A percentile compares a stretch with the other conserved stretches of the same genome.
Evolutionary conservation across 2,329 filamentous ascomycete genomes (phyloP).

Genomic region (Neophaeococcomyces mojaviensis): DNA sequence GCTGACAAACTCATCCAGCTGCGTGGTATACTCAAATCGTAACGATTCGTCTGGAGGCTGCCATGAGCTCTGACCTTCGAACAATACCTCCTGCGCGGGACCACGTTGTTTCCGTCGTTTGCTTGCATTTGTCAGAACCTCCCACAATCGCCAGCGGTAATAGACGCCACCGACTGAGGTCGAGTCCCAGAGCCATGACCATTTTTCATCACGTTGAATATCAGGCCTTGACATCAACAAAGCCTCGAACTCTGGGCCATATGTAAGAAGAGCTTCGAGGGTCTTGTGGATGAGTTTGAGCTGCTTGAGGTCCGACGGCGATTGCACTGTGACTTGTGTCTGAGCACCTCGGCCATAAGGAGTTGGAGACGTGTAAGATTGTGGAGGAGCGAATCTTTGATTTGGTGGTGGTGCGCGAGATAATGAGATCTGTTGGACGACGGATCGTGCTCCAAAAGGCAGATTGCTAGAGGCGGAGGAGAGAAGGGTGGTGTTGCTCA

Average conservation of each 20-base stretch:
- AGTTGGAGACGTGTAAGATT: constrained; percentile 53
- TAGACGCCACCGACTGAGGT: constrained; percentile 72
- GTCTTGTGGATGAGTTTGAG: constrained; percentile 81
- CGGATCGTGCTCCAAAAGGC: constrained; percentile 70
- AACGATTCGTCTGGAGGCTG: constrained; percentile 63
- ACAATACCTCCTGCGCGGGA: constrained; percentile 47
- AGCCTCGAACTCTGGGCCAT: constrained; percentile 84
- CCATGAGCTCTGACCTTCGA: constrained; percentile 74
- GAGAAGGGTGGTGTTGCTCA: constrained; percentile 48
- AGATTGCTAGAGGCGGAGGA: constrained; percentile 42
- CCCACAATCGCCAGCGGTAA: constrained; percentile 89
- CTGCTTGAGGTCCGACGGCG: constrained; percentile 69
- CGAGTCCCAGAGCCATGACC: constrained; percentile 90
- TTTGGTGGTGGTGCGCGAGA: constrained; percentile 43
- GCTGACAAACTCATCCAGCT: constrained; percentile 69
- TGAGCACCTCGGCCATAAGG: constrained; percentile 39
- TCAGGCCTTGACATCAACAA: constrained; percentile 79
- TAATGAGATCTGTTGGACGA: constrained; percentile 44
- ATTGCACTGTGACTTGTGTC: constrained; percentile 62
- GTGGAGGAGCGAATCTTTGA: constrained; percentile 65
- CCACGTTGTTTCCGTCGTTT: constrained; percentile 19
- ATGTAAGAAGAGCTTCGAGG: constrained; percentile 67
- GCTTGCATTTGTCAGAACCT: constrained; percentile 62
- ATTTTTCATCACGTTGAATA: constrained; percentile 79
- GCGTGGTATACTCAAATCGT: constrained; percentile 73